Evolutionary conservation across 2,329 filamentous ascomycete species (phyloP).

Genomic region (Pezicula rhizophila): DNA sequence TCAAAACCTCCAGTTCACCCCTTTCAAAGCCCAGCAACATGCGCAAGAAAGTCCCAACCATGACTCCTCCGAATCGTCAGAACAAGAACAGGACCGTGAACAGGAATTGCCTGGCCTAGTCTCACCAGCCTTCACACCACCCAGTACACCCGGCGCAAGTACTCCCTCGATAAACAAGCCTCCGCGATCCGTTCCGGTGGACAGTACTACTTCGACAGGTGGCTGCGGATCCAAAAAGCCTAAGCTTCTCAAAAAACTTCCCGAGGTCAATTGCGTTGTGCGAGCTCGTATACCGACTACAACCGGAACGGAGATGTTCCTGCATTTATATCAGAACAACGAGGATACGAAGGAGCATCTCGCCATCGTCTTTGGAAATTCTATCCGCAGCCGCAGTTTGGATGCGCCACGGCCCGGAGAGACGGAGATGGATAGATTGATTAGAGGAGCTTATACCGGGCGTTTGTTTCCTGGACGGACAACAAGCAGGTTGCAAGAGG

Average conservation of each 20-base stretch:
- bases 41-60: no score
- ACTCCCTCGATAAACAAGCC: conserved; percentile 39
- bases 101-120: conserved; percentile 46
- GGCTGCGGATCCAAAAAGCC: conserved; percentile 61
- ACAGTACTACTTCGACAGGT: conserved; percentile 47
- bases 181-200: conserved; percentile 41
- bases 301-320: conserved; percentile 88
- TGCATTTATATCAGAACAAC: conserved; percentile 90
- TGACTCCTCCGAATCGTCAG: no score
- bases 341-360: conserved; percentile 93
- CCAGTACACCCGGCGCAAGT: conserved; percentile 53
- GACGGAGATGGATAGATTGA: conserved; percentile 87
- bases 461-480: conserved; percentile 80
- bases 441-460: conserved; percentile 86
- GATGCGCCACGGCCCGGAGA: conserved; percentile 69
- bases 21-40: background rate
- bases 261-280: conserved; percentile 87
- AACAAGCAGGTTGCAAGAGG: conserved; percentile 32
- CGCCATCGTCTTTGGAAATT: conserved; percentile 89
- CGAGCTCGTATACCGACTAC: conserved; percentile 92
- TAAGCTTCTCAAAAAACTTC: conserved; percentile 67
- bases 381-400: conserved; percentile 69
- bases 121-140: conserved; percentile 79
- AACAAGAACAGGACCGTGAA: conserved; percentile 1
- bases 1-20: conserved; percentile 6